These are phyloP conservation scores for Suhomyces prunicola DNA, from an alignment of 805 yeast species.

Conservation along the genomic window DNA sequence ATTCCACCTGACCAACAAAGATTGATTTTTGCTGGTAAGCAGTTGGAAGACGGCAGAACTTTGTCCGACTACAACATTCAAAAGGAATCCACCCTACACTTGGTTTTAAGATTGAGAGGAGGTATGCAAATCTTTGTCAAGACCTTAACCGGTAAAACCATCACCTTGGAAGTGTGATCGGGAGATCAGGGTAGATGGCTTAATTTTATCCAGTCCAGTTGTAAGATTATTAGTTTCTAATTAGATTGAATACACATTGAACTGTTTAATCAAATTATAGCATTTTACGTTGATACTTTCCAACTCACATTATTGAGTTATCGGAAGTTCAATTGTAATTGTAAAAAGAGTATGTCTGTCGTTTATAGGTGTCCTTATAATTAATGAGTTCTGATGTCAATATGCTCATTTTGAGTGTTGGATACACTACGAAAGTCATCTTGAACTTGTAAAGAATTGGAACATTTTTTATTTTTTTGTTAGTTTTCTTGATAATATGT, in stretches of 20 bases:
- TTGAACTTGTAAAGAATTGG: too few relatives aligned
- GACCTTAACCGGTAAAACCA: slow-evolving; percentile 61
- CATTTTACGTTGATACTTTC: too few relatives aligned
- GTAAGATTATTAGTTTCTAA: neutral
- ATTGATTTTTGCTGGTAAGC: slow-evolving; percentile 47
- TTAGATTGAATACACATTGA: neutral
- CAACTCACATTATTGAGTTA: neutral
- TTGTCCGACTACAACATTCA: slow-evolving; percentile 99
- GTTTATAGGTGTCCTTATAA: neutral
- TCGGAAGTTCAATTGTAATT: neutral
- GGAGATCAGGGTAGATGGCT: slow-evolving; percentile 44
- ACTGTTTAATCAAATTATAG: neutral
- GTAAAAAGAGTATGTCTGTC: neutral
- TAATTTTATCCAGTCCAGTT: neutral
- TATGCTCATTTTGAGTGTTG: too few relatives aligned
- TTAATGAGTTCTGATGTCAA: neutral
- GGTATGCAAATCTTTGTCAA: slow-evolving; percentile 42
- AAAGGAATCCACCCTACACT: slow-evolving; percentile 97
- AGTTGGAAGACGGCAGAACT: slow-evolving; percentile 81
- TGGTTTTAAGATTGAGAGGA: slow-evolving; percentile 97
- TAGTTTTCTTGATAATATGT: too few relatives aligned
- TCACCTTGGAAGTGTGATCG: slow-evolving; percentile 93
- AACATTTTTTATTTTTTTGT: too few relatives aligned
- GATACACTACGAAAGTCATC: neutral
- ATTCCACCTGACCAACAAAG: slow-evolving; percentile 50